Conservation (phyloP, 1,139 yeast species). For the Petasospora fabianii region DNA sequence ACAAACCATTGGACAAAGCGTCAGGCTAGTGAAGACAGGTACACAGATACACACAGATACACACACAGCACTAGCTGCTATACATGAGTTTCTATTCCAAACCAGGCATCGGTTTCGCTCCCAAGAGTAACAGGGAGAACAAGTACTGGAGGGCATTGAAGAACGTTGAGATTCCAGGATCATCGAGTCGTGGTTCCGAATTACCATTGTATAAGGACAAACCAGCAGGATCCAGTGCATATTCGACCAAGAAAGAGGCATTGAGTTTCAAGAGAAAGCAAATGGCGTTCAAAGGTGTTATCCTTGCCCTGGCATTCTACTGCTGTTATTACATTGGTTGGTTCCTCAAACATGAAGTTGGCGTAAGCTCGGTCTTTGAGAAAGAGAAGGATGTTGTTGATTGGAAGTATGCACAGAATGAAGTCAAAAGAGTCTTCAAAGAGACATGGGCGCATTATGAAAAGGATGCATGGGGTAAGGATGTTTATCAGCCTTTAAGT, state of each 20-base stretch:
- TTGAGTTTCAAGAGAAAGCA: slow-evolving; percentile 10
- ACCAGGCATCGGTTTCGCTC: slow-evolving; percentile 18
- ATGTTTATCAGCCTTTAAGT: slow-evolving; percentile 59
- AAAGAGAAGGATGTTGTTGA: slow-evolving; percentile 6
- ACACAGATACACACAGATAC: too few relatives aligned
- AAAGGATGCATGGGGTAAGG: slow-evolving; percentile 80
- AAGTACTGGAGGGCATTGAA: slow-evolving; percentile 24
- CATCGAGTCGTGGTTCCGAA: too few relatives aligned
- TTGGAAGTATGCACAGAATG: slow-evolving; percentile 43
- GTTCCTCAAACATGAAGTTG: slow-evolving; percentile 16
- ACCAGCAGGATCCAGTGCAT: slow-evolving; percentile 24
- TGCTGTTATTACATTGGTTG: slow-evolving; percentile 32
- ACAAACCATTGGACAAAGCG: not conserved
- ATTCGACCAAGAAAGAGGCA: slow-evolving; percentile 5
- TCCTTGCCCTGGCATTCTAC: slow-evolving; percentile 40
- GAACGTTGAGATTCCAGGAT: slow-evolving; percentile 10
- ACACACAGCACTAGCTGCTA: not conserved
- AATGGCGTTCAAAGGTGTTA: slow-evolving; percentile 44
- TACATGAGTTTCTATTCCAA: slow-evolving; percentile 6
- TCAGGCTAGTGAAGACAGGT: not conserved
- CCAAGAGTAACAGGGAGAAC: slow-evolving; percentile 7
- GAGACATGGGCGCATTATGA: slow-evolving; percentile 81
- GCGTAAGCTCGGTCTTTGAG: slow-evolving; percentile 5
- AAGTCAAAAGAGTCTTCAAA: slow-evolving; percentile 60
- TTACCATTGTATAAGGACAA: slow-evolving; percentile 42